Evolutionary conservation across 2,329 filamentous ascomycete species (phyloP).

Genomic region (Rhynchosporium graminicola): DNA sequence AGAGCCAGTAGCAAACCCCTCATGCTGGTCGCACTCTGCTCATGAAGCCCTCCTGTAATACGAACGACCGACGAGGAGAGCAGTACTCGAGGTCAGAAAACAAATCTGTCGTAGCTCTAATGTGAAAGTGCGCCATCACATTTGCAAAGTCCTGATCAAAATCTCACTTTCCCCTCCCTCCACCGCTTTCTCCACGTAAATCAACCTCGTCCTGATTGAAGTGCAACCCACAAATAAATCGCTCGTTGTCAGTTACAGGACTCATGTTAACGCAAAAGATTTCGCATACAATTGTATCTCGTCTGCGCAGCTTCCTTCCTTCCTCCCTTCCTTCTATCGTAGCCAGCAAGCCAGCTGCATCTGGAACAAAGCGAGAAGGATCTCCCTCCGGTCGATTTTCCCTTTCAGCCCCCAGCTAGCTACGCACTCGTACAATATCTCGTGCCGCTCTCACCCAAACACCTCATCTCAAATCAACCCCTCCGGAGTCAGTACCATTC

Average conservation of each 20-base stretch:
- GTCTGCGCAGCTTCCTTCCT: conserved; percentile 10
- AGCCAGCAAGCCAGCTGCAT: conserved; percentile 7
- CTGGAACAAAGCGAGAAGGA: conserved; percentile 24
- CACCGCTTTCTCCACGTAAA: not conserved
- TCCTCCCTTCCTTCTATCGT: not conserved
- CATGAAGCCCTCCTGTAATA: no score
- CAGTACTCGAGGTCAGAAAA: not conserved
- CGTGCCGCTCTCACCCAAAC: not conserved
- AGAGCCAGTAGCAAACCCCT: no score
- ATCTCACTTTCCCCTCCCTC: not conserved
- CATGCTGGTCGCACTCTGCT: no score
- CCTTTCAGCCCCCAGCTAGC: conserved; percentile 9
- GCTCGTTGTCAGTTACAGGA: conserved; percentile 4
- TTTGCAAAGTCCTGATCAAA: conserved; percentile 3
- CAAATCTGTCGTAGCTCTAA: no score
- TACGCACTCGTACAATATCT: not conserved
- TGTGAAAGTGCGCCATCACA: not conserved
- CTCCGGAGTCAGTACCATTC: not conserved
- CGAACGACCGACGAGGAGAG: no score
- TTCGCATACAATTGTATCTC: not conserved
- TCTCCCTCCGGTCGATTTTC: not conserved
- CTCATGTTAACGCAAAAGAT: not conserved
- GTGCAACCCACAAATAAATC: not conserved
- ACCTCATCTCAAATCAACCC: not conserved
- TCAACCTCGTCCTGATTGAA: not conserved